Conservation (phyloP, 768 basidiomycete genomes). For the Leccinellum luteum region DNA sequence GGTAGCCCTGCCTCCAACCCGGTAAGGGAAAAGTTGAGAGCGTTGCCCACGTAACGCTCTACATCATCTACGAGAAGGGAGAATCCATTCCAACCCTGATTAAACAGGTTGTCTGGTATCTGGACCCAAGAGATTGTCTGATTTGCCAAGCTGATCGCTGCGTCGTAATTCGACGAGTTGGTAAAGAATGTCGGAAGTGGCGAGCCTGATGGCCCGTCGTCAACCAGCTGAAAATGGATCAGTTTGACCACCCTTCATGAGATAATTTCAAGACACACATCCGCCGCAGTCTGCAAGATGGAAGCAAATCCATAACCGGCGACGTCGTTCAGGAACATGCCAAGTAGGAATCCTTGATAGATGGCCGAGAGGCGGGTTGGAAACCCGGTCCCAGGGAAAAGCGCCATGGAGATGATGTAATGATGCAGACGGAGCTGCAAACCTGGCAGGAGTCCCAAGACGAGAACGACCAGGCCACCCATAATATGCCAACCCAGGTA, state of each 20-base stretch:
- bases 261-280: constrained; percentile 42
- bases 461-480: constrained; percentile 63
- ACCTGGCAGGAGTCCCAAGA: constrained; percentile 67
- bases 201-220: constrained; percentile 70
- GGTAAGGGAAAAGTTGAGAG: constrained; percentile 68
- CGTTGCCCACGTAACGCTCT: constrained; percentile 67
- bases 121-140: constrained; percentile 59
- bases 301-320: constrained; percentile 80
- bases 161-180: constrained; percentile 65
- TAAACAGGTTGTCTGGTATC: constrained; percentile 34
- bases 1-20: constrained; percentile 57
- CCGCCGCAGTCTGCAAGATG: constrained; percentile 70
- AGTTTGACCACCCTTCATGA: background rate
- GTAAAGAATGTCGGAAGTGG: constrained; percentile 70
- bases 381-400: constrained; percentile 78
- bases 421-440: constrained; percentile 76
- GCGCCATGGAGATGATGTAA: constrained; percentile 71
- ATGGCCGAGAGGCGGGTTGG: constrained; percentile 78
- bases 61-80: constrained; percentile 84
- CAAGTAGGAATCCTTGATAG: constrained; percentile 78
- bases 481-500: constrained; percentile 73
- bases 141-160: constrained; percentile 49
- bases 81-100: constrained; percentile 68
- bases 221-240: constrained; percentile 50
- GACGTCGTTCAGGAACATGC: constrained; percentile 77